Percentiles rank a stretch among this genome's conserved stretches.
Conservation (phyloP, 176 grass and related monocot genomes). For the Oryza longistaminata region DNA sequence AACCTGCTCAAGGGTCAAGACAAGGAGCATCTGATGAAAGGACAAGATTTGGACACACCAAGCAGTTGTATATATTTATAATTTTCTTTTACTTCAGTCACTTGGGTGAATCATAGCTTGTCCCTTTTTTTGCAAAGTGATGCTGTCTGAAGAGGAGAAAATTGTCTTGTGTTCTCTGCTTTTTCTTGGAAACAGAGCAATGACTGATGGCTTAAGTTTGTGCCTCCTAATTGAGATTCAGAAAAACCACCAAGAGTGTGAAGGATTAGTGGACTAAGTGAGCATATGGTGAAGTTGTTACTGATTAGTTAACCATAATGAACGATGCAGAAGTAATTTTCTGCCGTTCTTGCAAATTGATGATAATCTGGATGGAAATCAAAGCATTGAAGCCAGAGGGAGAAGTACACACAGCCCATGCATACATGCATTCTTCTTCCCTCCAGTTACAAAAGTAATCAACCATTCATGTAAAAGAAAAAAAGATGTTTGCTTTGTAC, state of each 20-base stretch:
- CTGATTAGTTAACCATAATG: not conserved
- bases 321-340: not conserved
- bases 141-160: not conserved
- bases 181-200: not conserved
- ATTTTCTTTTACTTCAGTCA: not conserved
- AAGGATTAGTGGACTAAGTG: not conserved
- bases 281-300: not conserved
- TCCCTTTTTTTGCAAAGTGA: not conserved
- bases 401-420: not conserved
- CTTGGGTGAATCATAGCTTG: constrained; percentile 25
- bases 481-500: constrained; percentile 48
- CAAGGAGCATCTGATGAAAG: constrained; percentile 12
- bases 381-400: not conserved
- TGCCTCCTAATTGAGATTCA: not conserved
- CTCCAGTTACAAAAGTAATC: constrained; percentile 18
- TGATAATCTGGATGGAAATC: constrained; percentile 20
- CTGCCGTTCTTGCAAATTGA: constrained; percentile 17
- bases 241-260: not conserved
- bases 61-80: not conserved
- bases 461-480: constrained; percentile 29
- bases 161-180: not conserved
- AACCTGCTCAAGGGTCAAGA: not conserved
- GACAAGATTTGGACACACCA: not conserved
- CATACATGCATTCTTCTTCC: not conserved
- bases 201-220: not conserved